Evolutionary conservation across 2,329 filamentous ascomycete species (phyloP), one percentile per base, ranked within the genome.

Genomic region (Colletotrichum sp.): DNA sequence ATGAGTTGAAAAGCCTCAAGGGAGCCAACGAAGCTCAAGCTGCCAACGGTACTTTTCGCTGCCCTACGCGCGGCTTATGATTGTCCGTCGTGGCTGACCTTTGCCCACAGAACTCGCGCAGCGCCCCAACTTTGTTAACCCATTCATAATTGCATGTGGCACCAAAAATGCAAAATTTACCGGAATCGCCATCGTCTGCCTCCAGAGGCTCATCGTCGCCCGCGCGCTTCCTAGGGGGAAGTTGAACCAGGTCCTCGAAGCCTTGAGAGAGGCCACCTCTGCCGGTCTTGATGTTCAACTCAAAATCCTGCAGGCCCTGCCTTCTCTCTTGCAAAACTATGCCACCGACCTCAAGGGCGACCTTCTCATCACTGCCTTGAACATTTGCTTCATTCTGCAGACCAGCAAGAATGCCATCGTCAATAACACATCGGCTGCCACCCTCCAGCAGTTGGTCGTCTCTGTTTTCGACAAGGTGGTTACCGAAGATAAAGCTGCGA

Each of bases 371-470:
- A 95, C 92, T 12, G 92, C 95, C 1, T 86, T 99, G 78, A 96
- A 98, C 82, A 95, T 98, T 82, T 98, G 97, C 85, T 97, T 97
- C 76, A 94, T 95, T 66, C 86, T 99, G 65, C 96, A 98, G 84
- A 94, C 92, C 72, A 97, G 94, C 84, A 98, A 98, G 85, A 97
- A 96, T 86, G 92, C 93, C 30, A 96, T 98, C 67, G 96, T 99
- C 79, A 97, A 96, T 82, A 97, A 97, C 80, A 98, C 97, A 2
- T 97, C 97, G 12, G 95, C 96, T 30, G 97, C 97, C n/a, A 98
- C 97, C 3, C 87, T 99, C 70, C 96, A 98, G 84, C 97, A 98
- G 83, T 90, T 99, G 16, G 93, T 98, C 9, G 95, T 97, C 36
- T 94, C 95, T 1, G 94, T 98, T 0, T 98, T 98, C 84, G 97